Conservation (phyloP, 202 grass and related monocot species). For the Carex sylvatica region DNA sequence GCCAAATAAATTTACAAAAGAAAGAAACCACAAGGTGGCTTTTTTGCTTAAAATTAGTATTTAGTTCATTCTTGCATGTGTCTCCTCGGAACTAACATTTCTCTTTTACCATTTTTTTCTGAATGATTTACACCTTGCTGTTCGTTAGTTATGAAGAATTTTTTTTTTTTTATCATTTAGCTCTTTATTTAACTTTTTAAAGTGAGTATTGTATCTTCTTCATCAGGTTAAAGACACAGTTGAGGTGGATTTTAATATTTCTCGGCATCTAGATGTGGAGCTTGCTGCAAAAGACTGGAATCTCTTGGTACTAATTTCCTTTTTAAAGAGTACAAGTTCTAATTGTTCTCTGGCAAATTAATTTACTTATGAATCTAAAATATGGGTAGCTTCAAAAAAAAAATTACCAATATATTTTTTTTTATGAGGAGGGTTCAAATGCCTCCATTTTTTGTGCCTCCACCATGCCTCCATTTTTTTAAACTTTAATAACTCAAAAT, state of each 20-base stretch:
- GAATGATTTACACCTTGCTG: neutral
- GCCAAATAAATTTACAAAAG: neutral
- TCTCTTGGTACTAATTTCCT: conserved; percentile 48
- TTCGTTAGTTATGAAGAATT: neutral
- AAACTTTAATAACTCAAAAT: no score
- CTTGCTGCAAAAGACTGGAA: conserved; percentile 74
- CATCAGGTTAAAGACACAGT: conserved; percentile 87
- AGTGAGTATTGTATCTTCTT: conserved; percentile 24
- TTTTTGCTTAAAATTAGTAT: neutral
- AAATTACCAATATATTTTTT: neutral
- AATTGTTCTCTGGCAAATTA: neutral
- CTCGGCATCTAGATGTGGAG: conserved; percentile 76
- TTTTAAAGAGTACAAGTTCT: conserved; percentile 19
- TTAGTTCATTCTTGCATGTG: neutral
- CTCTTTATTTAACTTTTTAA: neutral
- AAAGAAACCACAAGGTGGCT: neutral
- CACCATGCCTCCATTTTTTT: no score
- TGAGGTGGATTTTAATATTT: conserved; percentile 87
- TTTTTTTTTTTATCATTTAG: neutral
- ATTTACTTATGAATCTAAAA: conserved; percentile 14
- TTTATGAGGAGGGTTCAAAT: no score
- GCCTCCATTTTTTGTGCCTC: no score
- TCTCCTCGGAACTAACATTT: neutral
- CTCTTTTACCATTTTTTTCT: neutral
- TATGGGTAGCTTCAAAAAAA: neutral